Evolutionary conservation across 2,329 filamentous ascomycete genomes (phyloP).

Genomic region (Epichloe coenophiala): DNA sequence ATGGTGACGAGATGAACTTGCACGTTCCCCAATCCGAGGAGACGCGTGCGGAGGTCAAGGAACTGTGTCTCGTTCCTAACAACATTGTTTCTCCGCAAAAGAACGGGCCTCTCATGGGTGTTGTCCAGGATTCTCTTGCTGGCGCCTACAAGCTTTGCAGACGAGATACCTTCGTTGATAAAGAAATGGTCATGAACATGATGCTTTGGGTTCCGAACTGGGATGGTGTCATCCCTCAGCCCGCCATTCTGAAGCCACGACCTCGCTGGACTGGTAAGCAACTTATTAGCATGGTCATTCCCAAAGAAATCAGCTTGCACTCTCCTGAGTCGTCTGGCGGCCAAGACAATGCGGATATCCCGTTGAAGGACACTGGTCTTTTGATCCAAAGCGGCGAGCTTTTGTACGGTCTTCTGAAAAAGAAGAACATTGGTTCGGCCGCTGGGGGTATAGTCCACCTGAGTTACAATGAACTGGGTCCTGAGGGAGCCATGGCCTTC

Average conservation of each 20-base stretch:
- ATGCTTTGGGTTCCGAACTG: constrained; percentile 96
- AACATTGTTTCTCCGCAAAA: constrained; percentile 98
- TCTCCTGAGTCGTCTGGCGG: constrained; percentile 35
- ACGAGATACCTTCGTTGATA: constrained; percentile 79
- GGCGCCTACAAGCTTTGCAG: constrained; percentile 95
- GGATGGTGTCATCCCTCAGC: constrained; percentile 87
- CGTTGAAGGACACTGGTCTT: constrained; percentile 62
- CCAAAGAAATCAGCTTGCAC: constrained; percentile 69
- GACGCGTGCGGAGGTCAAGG: constrained; percentile 83
- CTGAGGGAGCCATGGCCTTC: constrained; percentile 78
- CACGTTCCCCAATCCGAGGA: constrained; percentile 98
- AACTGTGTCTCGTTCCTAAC: constrained; percentile 93
- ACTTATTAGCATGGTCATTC: constrained; percentile 86
- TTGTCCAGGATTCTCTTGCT: constrained; percentile 93
- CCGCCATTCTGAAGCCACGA: constrained; percentile 84
- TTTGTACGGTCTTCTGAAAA: constrained; percentile 79
- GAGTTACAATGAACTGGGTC: constrained; percentile 88
- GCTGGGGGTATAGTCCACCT: constrained; percentile 88
- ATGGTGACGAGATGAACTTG: constrained; percentile 99
- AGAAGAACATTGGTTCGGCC: constrained; percentile 87
- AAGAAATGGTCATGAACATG: constrained; percentile 89
- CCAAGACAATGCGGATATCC: constrained; percentile 40
- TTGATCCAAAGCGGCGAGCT: constrained; percentile 79
- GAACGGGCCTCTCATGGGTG: constrained; percentile 97
- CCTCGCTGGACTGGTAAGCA: constrained; percentile 98